Evolutionary conservation across 1,284 basidiomycete genomes (phyloP).

Genomic region (Mycena sp.): DNA sequence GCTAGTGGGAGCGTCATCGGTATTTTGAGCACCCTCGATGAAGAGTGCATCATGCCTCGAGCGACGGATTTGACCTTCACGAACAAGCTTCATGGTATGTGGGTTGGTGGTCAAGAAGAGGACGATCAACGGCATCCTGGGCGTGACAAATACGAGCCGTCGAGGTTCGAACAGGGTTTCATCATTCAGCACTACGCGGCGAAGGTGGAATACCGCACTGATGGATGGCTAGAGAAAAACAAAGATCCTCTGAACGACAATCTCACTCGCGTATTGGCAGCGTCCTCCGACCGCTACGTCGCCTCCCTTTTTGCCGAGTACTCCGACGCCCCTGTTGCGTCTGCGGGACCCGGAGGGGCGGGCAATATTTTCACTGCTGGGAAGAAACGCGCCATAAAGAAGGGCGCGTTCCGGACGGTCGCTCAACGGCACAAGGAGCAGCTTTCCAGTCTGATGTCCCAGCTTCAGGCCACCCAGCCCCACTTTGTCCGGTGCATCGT

Average conservation of each 20-base stretch:
- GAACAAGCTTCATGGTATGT: constrained; percentile 86
- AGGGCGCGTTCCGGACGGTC: constrained; percentile 97
- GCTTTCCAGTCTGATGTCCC: constrained; percentile 90
- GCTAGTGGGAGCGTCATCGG: constrained; percentile 81
- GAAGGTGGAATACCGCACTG: constrained; percentile 95
- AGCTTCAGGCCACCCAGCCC: constrained; percentile 94
- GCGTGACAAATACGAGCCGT: constrained; percentile 84
- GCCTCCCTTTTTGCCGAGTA: constrained; percentile 89
- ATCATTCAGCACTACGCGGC: constrained; percentile 97
- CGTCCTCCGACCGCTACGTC: constrained; percentile 87
- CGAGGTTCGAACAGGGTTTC: constrained; percentile 95
- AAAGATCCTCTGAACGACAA: constrained; percentile 99
- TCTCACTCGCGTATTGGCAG: constrained; percentile 88
- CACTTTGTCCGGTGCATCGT: constrained; percentile 99
- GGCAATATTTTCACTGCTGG: constrained; percentile 61
- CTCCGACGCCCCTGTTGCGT: constrained; percentile 53
- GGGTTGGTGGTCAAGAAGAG: constrained; percentile 59
- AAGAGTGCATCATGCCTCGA: constrained; percentile 99
- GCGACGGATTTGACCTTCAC: constrained; percentile 97
- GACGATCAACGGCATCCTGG: constrained; percentile 76
- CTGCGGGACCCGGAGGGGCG: constrained; percentile 45
- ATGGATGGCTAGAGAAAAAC: constrained; percentile 99
- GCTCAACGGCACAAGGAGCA: constrained; percentile 98
- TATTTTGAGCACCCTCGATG: constrained; percentile 93
- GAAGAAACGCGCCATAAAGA: constrained; percentile 87